Evolutionary conservation across 139 green algal species (phyloP), one percentile per base, ranked within the genome.

Genomic region (Auxenochlorella protothecoides): DNA sequence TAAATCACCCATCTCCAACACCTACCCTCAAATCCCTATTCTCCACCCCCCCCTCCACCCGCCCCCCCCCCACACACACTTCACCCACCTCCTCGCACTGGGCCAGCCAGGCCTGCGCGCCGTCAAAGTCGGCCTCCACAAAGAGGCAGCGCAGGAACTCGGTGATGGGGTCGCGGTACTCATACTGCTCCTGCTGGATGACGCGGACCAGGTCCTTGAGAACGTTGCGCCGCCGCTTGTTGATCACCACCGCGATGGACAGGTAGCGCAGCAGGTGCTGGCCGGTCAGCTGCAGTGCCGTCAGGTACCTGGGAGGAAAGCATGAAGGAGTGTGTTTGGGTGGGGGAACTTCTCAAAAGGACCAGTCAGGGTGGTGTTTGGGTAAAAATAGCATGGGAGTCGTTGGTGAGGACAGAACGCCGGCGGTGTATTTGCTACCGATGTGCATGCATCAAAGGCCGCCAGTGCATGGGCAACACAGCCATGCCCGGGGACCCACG

Each of bases 81-180:
- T 44, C 27, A 44, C 27, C 82, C 72, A 98, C 83, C 72, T 82
- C 80, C 76, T 96, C 85, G 78, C 92, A 97, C 78, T 94, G 84
- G 62, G 82, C 77, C 52, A 99, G 92, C 78, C 89, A 91, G 79
- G 92, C 76, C 85, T 97, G 93, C 14, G 94, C 95, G 15, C 88
- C 88, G 53, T 98, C 91, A 81, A 99, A 98, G 83, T 99, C 95
- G 76, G 93, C 97, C 62, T 97, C 73, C 44, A 96, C 85, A 77
- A 93, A 97, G 56, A 99, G 84, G 73, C 74, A 86, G 73, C 92
- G 81, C 70, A 98, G 73, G 78, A 99, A 99, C 72, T 97, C 83
- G n/a, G 88, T 93, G 74, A 96, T 74, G 4, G 89, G 85, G 78
- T 96, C 90, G 56, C 59, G 74, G 79, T 89, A 87, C 62, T 86